Conservation (phyloP, 441 rosid genomes). For the Theobroma grandiflorum region DNA sequence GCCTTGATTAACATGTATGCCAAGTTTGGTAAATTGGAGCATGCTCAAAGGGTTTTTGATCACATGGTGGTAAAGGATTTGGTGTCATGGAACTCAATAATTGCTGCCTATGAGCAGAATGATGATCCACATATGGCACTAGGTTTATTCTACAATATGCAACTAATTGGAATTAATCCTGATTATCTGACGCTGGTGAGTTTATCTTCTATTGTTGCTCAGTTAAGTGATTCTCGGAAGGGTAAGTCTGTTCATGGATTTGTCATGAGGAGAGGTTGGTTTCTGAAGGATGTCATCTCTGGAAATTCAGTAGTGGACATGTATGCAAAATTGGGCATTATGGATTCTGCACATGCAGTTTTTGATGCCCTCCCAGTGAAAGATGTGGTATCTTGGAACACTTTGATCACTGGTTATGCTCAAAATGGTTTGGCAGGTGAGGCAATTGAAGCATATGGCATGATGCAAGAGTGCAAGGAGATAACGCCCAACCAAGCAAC, state of each 20-base stretch:
- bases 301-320: slow-evolving; percentile 76
- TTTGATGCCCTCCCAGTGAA: slow-evolving; percentile 63
- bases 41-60: slow-evolving; percentile 58
- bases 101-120: slow-evolving; percentile 75
- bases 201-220: slow-evolving; percentile 60
- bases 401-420: slow-evolving; percentile 70
- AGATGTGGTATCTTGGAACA: slow-evolving; percentile 83
- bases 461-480: slow-evolving; percentile 56
- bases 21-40: slow-evolving; percentile 47
- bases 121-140: slow-evolving; percentile 52
- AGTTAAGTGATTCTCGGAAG: slow-evolving; percentile 48
- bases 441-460: slow-evolving; percentile 59
- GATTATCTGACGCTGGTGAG: slow-evolving; percentile 70
- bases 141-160: slow-evolving; percentile 57
- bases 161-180: slow-evolving; percentile 46
- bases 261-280: slow-evolving; percentile 56
- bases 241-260: slow-evolving; percentile 59
- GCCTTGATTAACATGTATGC: slow-evolving; percentile 74
- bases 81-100: slow-evolving; percentile 83
- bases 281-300: slow-evolving; percentile 48
- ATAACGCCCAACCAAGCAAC: slow-evolving; percentile 70
- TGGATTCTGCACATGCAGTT: slow-evolving; percentile 55
- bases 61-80: slow-evolving; percentile 59
- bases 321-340: slow-evolving; percentile 72
- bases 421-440: slow-evolving; percentile 81